These are phyloP conservation scores for Acacia concinna DNA, from an alignment of 331 rosid genomes.

Conservation along the genomic window DNA sequence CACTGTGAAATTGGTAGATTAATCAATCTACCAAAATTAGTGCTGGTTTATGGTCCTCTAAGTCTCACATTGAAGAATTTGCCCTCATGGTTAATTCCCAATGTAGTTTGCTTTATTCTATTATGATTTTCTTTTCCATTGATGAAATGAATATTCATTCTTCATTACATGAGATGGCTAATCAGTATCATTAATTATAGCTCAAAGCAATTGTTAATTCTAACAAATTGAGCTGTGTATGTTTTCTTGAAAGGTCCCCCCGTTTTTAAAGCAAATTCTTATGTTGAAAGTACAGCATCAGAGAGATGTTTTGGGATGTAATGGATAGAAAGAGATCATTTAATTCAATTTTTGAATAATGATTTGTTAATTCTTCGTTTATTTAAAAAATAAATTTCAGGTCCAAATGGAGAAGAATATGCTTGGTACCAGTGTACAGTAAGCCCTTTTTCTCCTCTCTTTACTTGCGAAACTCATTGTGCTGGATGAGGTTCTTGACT, in stretches of 20 bases:
- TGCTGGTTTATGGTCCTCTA: neutral
- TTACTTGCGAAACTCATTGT: conserved; percentile 1
- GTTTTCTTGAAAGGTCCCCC: neutral
- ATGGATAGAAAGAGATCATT: neutral
- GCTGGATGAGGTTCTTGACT: neutral
- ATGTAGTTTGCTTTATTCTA: neutral
- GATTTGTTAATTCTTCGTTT: neutral
- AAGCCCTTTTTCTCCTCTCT: conserved; percentile 40
- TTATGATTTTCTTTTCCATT: neutral
- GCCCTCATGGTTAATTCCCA: neutral
- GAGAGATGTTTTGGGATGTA: conserved; percentile 15
- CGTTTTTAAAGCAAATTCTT: neutral
- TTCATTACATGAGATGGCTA: neutral
- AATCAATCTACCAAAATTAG: neutral
- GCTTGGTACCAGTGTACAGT: conserved; percentile 99
- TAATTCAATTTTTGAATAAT: neutral
- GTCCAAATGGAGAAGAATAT: conserved; percentile 93
- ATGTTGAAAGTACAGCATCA: neutral
- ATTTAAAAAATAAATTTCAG: conserved; percentile 48
- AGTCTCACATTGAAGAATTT: neutral
- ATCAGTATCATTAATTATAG: neutral
- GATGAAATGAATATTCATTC: neutral
- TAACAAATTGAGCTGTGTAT: neutral
- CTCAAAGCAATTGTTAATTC: neutral
- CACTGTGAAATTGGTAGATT: neutral